Base-by-base conservation (phyloP, 495 filamentous ascomycete genomes). In the Lichina pygmaea region DNA sequence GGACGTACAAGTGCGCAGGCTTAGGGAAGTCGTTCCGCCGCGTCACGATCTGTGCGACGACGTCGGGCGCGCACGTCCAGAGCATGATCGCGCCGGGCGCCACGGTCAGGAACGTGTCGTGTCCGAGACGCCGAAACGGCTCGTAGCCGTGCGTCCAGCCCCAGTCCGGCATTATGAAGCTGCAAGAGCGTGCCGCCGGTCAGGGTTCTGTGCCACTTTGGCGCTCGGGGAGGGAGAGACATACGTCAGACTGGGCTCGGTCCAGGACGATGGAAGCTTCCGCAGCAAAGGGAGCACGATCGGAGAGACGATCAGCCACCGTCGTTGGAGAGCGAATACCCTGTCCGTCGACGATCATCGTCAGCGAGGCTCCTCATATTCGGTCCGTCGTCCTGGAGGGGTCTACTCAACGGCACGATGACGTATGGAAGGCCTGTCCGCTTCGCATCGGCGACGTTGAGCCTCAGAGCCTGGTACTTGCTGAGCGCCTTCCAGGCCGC, bases 21-120 rank as follows among this genome's bases (percentile, higher is more conserved):
- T 83, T 83, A 24, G 74, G 74, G 51, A 81, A 81, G 42, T 71
- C 69, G 53, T 72, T 73, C 36, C 71, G 66, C 34, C 72, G 58
- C 6, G 62, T 60, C 1, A 69, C 70, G 33, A 83, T 61, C 52
- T 75, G 68, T 45, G 61, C 61, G 45, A 79, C 70, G 10, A 66
- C 64, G 32, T 72, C 70, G 30, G 77, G 62, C 54, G 68, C 66
- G 17, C 68, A 65, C 0, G 67, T 68, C 41, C 60, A 68, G 34
- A 73, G 46, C 17, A 61, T 49, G 13, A 67, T 56, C 12, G 46
- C 51, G 8, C 54, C 55, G 1, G 75, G 71, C 0, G 66, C 59
- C 2, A 71, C 72, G 33, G 66, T 52, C 5, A 80, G 32, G 53
- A 81, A 72, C 11, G 62, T 61, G 49, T 70, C 68, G n/a, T 51